A percentile compares a stretch with the other conserved stretches of the same genome.
These are phyloP conservation scores for Zalerion maritima DNA, from an alignment of 495 filamentous ascomycete genomes.

Conservation along the genomic window DNA sequence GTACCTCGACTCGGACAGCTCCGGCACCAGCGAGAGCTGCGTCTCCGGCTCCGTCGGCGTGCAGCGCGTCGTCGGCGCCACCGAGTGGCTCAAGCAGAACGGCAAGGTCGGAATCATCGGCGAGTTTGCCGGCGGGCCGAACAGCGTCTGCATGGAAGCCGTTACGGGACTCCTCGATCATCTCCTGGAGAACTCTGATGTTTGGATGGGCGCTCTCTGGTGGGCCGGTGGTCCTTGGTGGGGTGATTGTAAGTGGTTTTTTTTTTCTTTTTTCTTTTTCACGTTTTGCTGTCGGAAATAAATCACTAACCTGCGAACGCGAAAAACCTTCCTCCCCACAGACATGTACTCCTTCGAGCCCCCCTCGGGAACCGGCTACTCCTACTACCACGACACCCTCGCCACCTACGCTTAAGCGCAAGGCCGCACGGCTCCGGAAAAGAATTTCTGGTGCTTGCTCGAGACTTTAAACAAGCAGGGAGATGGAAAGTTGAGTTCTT, in stretches of 20 bases:
- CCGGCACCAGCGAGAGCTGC: slow-evolving; percentile 42
- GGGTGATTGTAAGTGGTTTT: slow-evolving; percentile 35
- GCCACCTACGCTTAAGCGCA: too few species aligned
- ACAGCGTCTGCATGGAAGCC: slow-evolving; percentile 37
- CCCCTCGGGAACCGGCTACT: slow-evolving; percentile 34
- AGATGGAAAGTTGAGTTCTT: too few species aligned
- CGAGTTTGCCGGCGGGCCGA: slow-evolving; percentile 45
- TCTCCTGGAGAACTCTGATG: slow-evolving; percentile 36
- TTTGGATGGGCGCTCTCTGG: slow-evolving; percentile 46
- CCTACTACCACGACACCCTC: too few species aligned
- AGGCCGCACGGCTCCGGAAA: too few species aligned
- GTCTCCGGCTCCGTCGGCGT: slow-evolving; percentile 39
- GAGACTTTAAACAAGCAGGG: too few species aligned
- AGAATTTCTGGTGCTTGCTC: too few species aligned
- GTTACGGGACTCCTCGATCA: slow-evolving; percentile 38
- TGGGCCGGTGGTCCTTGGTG: slow-evolving; percentile 43
- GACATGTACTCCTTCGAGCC: slow-evolving; percentile 52
- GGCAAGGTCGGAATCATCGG: slow-evolving; percentile 43
- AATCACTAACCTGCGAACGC: too few species aligned
- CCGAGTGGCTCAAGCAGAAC: slow-evolving; percentile 41
- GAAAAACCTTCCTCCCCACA: too few species aligned
- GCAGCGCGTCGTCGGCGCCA: slow-evolving; percentile 39
- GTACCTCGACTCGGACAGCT: slow-evolving; percentile 40
- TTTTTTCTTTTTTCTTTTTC: too few species aligned
- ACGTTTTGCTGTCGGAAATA: too few species aligned